Evolutionary conservation across 305 asterid genomes (phyloP), one percentile per base, ranked within the genome.

Genomic region (Vinca major): DNA sequence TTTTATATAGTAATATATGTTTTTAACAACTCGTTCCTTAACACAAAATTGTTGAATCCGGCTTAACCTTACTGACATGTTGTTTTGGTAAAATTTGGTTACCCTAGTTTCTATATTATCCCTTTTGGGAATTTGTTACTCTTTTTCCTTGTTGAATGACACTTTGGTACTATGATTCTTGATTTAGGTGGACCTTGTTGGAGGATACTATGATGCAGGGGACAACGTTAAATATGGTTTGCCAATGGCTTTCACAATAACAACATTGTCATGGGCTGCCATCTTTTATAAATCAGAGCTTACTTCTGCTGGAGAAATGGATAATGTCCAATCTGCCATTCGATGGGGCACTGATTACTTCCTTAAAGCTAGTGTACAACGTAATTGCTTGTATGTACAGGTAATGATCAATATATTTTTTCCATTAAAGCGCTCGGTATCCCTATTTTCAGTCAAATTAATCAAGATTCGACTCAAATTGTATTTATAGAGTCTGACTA

Each of bases 121-220:
- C n/a, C n/a, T n/a, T n/a, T n/a, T n/a, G n/a, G n/a, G n/a, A n/a
- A n/a, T 26, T 26, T 26, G 33, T 26, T 26, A 26, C 33, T 26
- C 33, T 26, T 26, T 26, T 26, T 26, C 33, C 33, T 26, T 26
- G 33, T 26, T 26, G 33, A 26, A 9, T 1, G 14, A 39, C 57
- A 8, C 21, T 37, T 62, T n/a, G 51, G 45, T 4, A 7, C 17
- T 21, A 45, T 65, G 61, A 55, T 40, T 14, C 2, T 56, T 37
- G n/a, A 47, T 37, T 53, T 68, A 91, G 97, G 87, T 83, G 73
- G 95, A 91, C 78, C 84, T 91, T 19, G 96, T 85, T 44, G 94
- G 97, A 78, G 95, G 96, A 63, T 91, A 89, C 75, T 89, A 87
- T 56, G 97, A 89, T 44, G 96, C 95, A 0, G 96, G 97, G 3